Conservation (phyloP, 306 rosid species). For the Clitoria ternatea region DNA sequence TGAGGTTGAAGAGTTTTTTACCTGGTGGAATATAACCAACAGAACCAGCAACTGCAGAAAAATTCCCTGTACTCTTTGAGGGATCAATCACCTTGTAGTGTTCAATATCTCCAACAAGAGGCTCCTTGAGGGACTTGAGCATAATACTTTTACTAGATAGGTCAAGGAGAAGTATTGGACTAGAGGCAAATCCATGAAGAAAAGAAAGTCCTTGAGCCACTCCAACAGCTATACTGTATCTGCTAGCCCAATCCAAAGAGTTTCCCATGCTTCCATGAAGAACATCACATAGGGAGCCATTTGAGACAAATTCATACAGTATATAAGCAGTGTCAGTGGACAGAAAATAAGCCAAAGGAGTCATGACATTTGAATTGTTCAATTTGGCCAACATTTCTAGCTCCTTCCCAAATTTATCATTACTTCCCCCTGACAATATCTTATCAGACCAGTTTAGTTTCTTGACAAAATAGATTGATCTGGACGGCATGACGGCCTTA, state of each 20-base stretch:
- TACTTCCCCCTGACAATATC: constrained; percentile 57
- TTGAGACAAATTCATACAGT: constrained; percentile 62
- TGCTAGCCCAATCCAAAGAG: constrained; percentile 78
- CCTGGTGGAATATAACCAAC: constrained; percentile 99
- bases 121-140: constrained; percentile 90
- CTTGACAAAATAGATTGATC: constrained; percentile 72
- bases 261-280: constrained; percentile 56
- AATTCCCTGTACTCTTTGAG: constrained; percentile 77
- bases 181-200: constrained; percentile 67
- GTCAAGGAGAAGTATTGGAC: constrained; percentile 84
- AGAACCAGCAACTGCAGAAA: constrained; percentile 85
- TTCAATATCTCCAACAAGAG: constrained; percentile 87
- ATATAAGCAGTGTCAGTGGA: constrained; percentile 63
- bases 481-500: constrained; percentile 68
- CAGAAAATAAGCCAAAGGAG: constrained; percentile 72
- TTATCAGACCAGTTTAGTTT: constrained; percentile 81
- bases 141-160: constrained; percentile 72
- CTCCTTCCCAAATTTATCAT: constrained; percentile 50
- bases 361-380: constrained; percentile 90
- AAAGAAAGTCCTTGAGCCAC: constrained; percentile 89
- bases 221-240: constrained; percentile 88
- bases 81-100: constrained; percentile 85
- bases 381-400: constrained; percentile 64
- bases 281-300: constrained; percentile 67
- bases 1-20: constrained; percentile 28